Conservation (phyloP, 73 alveolate species). For the Paramecium sonneborni region DNA sequence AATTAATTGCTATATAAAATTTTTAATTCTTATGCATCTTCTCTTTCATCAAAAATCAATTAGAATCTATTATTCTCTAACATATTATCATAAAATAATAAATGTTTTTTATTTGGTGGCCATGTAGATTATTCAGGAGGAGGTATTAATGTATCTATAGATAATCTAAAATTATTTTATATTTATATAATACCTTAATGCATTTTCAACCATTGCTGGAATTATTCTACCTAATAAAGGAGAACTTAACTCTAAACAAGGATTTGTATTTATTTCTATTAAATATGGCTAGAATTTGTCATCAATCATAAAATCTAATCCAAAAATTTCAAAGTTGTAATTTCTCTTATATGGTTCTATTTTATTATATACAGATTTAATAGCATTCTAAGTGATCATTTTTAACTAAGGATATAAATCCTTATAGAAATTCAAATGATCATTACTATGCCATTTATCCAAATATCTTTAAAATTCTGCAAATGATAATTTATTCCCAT, state of each 20-base stretch:
- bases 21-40: constrained; percentile 69
- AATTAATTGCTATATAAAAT: neutral
- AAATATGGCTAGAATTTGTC: constrained; percentile 71
- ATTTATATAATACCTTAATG: constrained; percentile 23
- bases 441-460: constrained; percentile 60
- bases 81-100: constrained; percentile 66
- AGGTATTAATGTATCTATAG: constrained; percentile 75
- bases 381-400: constrained; percentile 67
- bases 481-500: constrained; percentile 88
- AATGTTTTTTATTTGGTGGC: constrained; percentile 64
- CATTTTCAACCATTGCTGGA: constrained; percentile 76
- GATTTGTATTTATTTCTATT: constrained; percentile 79
- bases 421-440: constrained; percentile 65
- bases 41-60: constrained; percentile 72
- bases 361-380: constrained; percentile 70
- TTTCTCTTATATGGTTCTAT: constrained; percentile 72
- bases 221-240: constrained; percentile 74
- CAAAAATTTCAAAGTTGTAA: constrained; percentile 73
- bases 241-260: constrained; percentile 74
- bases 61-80: constrained; percentile 68
- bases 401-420: constrained; percentile 68
- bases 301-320: constrained; percentile 82
- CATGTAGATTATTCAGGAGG: constrained; percentile 59
- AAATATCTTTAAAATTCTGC: constrained; percentile 82
- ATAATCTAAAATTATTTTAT: constrained; percentile 58